These are phyloP conservation scores for Cryphonectria radicalis DNA, from an alignment of 2,329 filamentous ascomycete species.

Conservation along the genomic window DNA sequence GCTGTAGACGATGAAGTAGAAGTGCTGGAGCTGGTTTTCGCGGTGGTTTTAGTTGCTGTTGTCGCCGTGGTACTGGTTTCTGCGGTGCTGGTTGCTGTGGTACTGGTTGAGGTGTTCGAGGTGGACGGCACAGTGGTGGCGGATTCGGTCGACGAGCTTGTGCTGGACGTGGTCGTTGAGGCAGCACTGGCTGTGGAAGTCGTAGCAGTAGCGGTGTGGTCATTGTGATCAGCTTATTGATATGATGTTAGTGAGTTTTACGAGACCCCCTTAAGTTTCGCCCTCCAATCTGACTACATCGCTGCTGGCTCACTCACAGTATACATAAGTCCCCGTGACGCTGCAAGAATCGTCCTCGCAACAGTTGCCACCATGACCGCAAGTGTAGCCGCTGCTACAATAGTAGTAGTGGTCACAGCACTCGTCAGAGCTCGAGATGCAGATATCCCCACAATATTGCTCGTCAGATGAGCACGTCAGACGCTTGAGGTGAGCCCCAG, in stretches of 20 bases:
- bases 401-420: conserved; percentile 16
- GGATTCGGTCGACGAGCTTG: neutral
- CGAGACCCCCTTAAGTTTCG: neutral
- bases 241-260: neutral
- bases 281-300: neutral
- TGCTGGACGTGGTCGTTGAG: neutral
- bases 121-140: neutral
- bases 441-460: conserved; percentile 14
- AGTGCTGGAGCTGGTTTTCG: neutral
- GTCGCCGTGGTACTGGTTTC: neutral
- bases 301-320: neutral
- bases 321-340: conserved; percentile 5
- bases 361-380: conserved; percentile 12
- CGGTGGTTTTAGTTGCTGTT: neutral
- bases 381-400: conserved; percentile 8
- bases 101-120: neutral
- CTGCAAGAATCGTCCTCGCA: conserved; percentile 2
- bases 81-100: neutral
- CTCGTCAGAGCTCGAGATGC: conserved; percentile 10
- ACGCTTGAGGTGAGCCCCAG: neutral
- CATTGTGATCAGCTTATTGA: neutral
- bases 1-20: neutral
- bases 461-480: conserved; percentile 9
- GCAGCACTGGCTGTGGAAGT: neutral
- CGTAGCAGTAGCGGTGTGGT: neutral